A percentile compares a stretch with the other conserved stretches of the same genome.
phyloP scores from a whole-genome alignment of 176 grass and related monocot genomes.

The Alloteropsis semialata region DNA sequence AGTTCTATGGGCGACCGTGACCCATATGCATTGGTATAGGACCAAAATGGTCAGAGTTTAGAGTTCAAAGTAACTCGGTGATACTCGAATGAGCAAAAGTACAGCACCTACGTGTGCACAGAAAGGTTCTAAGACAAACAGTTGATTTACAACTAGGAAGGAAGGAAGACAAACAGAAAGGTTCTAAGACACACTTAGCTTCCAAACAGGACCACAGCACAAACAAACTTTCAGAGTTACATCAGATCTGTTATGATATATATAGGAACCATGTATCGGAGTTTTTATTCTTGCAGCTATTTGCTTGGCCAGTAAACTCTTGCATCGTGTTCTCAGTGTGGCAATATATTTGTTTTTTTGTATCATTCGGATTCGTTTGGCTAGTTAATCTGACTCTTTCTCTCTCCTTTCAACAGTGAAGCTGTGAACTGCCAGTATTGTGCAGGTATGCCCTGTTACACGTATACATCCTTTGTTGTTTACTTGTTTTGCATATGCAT shows the following conservation, averaged over 20 bases:
- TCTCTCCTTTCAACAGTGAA: slow-evolving; percentile 56
- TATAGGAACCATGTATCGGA: not conserved
- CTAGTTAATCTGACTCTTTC: slow-evolving; percentile 26
- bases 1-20: no score
- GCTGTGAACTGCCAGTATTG: slow-evolving; percentile 88
- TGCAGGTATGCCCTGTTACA: slow-evolving; percentile 60
- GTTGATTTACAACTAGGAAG: no score
- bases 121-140: no score
- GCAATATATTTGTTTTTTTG: slow-evolving; percentile 17
- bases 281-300: slow-evolving; percentile 2
- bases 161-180: no score
- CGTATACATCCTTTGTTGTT: not conserved
- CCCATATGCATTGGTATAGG: no score
- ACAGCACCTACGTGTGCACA: no score
- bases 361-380: slow-evolving; percentile 24
- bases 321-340: slow-evolving; percentile 17
- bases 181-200: no score
- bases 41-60: no score
- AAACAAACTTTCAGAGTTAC: no score
- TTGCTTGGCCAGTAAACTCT: not conserved
- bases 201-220: no score
- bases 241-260: not conserved
- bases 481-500: slow-evolving; percentile 17
- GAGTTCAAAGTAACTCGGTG: no score
- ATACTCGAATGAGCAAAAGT: no score